Conservation (phyloP, 2,329 filamentous ascomycete genomes). For the Aspergillus oerlinghausenensis region DNA sequence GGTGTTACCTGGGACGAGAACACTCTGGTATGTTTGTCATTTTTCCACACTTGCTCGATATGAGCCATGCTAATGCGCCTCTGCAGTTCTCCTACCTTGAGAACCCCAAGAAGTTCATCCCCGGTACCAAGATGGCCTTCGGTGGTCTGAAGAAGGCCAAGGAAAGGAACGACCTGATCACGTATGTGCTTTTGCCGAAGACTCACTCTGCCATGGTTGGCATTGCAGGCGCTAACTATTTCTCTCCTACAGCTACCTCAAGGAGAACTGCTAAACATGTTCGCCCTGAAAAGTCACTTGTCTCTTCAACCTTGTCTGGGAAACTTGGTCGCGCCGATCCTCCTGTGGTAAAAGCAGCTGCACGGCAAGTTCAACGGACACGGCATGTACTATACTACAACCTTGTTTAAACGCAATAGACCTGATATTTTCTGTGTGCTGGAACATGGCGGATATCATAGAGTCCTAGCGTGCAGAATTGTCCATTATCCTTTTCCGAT, state of each 20-base stretch:
- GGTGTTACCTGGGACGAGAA: constrained; percentile 82
- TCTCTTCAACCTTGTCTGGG: constrained; percentile 17
- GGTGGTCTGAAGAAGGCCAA: constrained; percentile 99
- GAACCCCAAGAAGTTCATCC: constrained; percentile 99
- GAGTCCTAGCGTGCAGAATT: constrained; percentile 17
- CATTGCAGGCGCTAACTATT: constrained; percentile 11
- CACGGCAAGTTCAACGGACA: constrained; percentile 19
- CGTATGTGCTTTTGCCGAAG: constrained; percentile 54
- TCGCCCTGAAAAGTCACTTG: constrained; percentile 15
- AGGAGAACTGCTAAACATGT: constrained; percentile 34
- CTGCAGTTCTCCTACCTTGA: constrained; percentile 91
- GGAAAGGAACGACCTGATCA: constrained; percentile 98
- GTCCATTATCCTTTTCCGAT: constrained; percentile 11
- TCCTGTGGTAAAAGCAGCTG: constrained; percentile 21
- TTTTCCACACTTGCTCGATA: neutral
- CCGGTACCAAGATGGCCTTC: constrained; percentile 99
- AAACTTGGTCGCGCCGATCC: constrained; percentile 12
- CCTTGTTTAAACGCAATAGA: constrained; percentile 33
- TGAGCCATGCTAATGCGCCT: constrained; percentile 10
- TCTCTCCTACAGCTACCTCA: constrained; percentile 31
- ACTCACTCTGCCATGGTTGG: neutral
- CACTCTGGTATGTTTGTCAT: constrained; percentile 63
- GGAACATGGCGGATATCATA: constrained; percentile 22
- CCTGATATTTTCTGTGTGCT: constrained; percentile 21
- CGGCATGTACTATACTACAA: constrained; percentile 38